A percentile compares a stretch with the other conserved stretches of the same genome.
phyloP scores from a whole-genome alignment of 2,329 filamentous ascomycete genomes.

The Diaporthe eres region DNA sequence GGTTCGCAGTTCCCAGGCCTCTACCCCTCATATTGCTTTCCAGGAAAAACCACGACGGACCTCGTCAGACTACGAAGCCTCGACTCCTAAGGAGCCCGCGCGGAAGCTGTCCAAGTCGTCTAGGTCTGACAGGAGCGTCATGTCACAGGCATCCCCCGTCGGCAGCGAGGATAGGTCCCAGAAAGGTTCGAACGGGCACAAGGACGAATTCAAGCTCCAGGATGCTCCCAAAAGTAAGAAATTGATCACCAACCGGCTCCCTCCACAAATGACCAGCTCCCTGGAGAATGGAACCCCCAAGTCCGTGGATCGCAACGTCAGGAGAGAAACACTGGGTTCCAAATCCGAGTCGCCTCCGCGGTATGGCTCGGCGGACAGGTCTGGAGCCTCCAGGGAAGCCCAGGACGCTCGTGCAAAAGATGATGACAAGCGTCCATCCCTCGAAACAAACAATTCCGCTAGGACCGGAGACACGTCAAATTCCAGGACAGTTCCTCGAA shows the following conservation, averaged over 20 bases:
- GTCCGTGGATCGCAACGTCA: constrained; percentile 53
- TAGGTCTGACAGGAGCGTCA: constrained; percentile 52
- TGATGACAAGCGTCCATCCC: constrained; percentile 61
- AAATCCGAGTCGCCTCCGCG: constrained; percentile 53
- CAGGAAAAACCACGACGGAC: constrained; percentile 83
- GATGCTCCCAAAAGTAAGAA: constrained; percentile 81
- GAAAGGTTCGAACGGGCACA: constrained; percentile 55
- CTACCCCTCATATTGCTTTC: constrained; percentile 91
- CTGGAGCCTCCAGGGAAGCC: constrained; percentile 66
- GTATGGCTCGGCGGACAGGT: constrained; percentile 53
- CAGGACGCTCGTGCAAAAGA: constrained; percentile 72
- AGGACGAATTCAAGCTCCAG: constrained; percentile 82
- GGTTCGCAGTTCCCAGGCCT: constrained; percentile 57
- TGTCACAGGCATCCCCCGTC: constrained; percentile 49
- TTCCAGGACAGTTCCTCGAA: constrained; percentile 71
- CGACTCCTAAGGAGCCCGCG: constrained; percentile 63
- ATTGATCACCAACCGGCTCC: constrained; percentile 57
- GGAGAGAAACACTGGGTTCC: constrained; percentile 53
- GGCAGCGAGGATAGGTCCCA: constrained; percentile 56
- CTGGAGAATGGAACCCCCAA: constrained; percentile 56
- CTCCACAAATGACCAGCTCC: constrained; percentile 59
- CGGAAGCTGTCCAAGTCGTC: constrained; percentile 65
- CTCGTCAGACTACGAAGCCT: constrained; percentile 72
- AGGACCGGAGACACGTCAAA: constrained; percentile 53
- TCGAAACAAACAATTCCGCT: constrained; percentile 59